Conservation (phyloP, 2,329 filamentous ascomycete genomes). For the Aquanectria penicillioides region DNA sequence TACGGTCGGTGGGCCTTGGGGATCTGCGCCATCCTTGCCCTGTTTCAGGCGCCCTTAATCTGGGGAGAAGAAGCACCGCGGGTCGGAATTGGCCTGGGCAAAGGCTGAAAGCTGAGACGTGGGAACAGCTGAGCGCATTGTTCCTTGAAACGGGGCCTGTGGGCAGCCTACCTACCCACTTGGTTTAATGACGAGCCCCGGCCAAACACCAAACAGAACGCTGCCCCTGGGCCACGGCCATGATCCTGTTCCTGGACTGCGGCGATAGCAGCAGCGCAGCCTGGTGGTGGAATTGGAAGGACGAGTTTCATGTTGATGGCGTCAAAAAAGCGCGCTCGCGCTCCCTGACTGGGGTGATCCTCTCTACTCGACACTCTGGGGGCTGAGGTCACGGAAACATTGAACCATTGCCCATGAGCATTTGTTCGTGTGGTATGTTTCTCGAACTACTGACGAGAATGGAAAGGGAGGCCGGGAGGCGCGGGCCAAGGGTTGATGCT, state of each 20-base stretch:
- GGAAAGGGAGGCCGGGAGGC: slow-evolving; percentile 8
- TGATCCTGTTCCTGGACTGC: neutral
- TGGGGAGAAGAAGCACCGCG: slow-evolving; percentile 7
- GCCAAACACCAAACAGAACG: neutral
- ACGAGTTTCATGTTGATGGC: slow-evolving; percentile 8
- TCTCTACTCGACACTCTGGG: slow-evolving; percentile 3
- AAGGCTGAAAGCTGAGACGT: slow-evolving; percentile 11
- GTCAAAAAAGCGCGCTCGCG: slow-evolving; percentile 3
- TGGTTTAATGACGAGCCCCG: slow-evolving; percentile 34
- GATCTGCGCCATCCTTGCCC: slow-evolving; percentile 28
- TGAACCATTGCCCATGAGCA: slow-evolving; percentile 11
- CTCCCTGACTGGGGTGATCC: slow-evolving; percentile 15
- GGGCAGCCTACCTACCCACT: slow-evolving; percentile 27
- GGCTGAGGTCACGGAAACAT: slow-evolving; percentile 39
- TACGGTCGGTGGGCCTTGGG: slow-evolving; percentile 27
- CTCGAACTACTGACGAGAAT: slow-evolving; percentile 18
- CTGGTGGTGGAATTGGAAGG: slow-evolving; percentile 5
- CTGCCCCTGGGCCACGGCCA: neutral
- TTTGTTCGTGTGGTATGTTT: slow-evolving; percentile 23
- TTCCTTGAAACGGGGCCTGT: slow-evolving; percentile 12
- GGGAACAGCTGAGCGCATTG: neutral
- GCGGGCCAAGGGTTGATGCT: slow-evolving; percentile 2
- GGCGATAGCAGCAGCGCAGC: neutral
- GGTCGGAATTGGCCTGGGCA: neutral
- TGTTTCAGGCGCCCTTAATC: slow-evolving; percentile 22